Evolutionary conservation across 2,329 filamentous ascomycete genomes (phyloP).

Genomic region (Cercospora citrullina): DNA sequence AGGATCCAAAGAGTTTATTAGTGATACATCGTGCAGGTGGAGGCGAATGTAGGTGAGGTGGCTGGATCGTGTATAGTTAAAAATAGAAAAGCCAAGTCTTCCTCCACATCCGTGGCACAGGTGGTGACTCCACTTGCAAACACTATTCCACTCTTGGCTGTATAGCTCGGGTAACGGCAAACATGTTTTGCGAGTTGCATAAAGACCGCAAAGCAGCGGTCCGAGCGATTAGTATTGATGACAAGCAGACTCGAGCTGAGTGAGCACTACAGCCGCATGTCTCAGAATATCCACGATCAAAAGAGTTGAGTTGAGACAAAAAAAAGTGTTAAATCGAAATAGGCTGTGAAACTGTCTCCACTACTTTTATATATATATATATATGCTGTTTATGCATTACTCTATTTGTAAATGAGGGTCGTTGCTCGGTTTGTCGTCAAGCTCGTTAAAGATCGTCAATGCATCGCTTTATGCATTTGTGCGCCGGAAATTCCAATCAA

Average conservation of each 20-base stretch:
- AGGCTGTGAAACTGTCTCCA: not conserved
- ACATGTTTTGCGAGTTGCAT: not conserved
- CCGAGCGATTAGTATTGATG: not conserved
- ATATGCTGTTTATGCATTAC: not conserved
- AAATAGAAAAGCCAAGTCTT: not conserved
- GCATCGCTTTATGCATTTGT: not conserved
- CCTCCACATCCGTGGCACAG: not conserved
- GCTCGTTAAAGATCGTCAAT: conserved; percentile 10
- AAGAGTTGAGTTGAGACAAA: not conserved
- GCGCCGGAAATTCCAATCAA: not conserved
- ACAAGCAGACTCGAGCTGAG: not conserved
- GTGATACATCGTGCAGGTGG: not conserved
- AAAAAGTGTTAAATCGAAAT: not conserved
- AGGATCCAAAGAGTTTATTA: not conserved
- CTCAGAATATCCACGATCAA: not conserved
- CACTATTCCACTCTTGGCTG: not conserved
- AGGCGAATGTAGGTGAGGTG: not conserved
- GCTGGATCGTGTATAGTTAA: not conserved
- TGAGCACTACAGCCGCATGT: not conserved
- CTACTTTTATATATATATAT: not conserved
- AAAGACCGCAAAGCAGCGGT: not conserved
- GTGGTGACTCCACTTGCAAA: not conserved
- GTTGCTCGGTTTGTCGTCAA: conserved; percentile 2
- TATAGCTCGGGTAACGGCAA: not conserved
- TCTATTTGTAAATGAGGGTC: not conserved